Percentiles rank a stretch among this genome's conserved stretches.
These are phyloP conservation scores for Periconia macrospinosa DNA, from an alignment of 2,329 filamentous ascomycete genomes.

Conservation along the genomic window DNA sequence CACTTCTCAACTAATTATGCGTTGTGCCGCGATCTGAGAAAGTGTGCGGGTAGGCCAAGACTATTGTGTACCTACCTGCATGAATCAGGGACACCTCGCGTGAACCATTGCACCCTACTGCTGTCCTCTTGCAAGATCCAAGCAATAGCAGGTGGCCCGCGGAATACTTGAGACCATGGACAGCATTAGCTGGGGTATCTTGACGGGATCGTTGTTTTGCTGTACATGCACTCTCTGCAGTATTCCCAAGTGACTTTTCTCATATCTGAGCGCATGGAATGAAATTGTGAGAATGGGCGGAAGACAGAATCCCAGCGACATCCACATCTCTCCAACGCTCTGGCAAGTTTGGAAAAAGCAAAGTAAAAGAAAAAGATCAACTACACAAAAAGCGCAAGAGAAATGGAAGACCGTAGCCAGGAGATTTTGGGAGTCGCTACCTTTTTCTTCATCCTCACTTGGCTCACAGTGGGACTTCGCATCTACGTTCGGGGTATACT, in stretches of 20 bases:
- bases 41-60: too few relatives aligned
- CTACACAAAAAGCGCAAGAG: neutral
- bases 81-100: too few relatives aligned
- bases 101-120: too few relatives aligned
- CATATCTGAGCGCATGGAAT: neutral
- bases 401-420: slow-evolving; percentile 21
- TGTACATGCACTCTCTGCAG: neutral
- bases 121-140: neutral
- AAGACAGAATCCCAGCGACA: neutral
- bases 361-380: neutral
- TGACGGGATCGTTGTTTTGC: neutral
- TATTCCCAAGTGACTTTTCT: neutral
- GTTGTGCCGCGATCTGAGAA: too few relatives aligned
- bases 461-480: slow-evolving; percentile 40
- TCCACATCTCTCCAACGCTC: neutral
- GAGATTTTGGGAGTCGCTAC: slow-evolving; percentile 34
- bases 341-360: neutral
- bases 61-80: too few relatives aligned
- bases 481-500: slow-evolving; percentile 42
- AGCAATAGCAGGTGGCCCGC: neutral
- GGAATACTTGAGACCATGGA: neutral
- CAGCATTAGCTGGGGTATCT: neutral
- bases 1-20: too few relatives aligned
- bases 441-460: slow-evolving; percentile 44
- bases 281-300: neutral